Evolutionary conservation across 176 grass and related monocot genomes (phyloP), one percentile per base, ranked within the genome.

Genomic region (Musa troglodytarum): DNA sequence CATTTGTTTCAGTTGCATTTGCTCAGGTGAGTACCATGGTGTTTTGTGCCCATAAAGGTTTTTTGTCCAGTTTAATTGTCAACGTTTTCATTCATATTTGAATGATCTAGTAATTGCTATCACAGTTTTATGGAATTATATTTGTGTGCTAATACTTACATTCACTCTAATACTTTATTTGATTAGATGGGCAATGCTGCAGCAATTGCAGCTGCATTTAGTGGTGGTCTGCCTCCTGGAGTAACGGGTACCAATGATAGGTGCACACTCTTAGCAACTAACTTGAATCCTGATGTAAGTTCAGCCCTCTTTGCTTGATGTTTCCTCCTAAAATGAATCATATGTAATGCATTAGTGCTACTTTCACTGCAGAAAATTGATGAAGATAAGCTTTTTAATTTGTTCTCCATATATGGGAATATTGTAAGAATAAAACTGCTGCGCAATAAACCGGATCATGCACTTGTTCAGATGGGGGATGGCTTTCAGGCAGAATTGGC

Each of bases 351-450:
- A 53, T 74, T 55, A 62, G 19, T 77, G 61, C 15, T 71, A 59
- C n/a, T 29, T 69, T 62, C 1, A 84, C 25, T 88, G 84, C 88
- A 94, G 95, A 89, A 85, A 79, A 92, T 87, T 80, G 85, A 99
- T 23, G 95, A 94, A 78, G 90, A 99, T 67, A 99, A 94, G 70
- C 85, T 99, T 77, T 99, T 99, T 82, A 94, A 94, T 82, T 80
- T 94, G 13, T 99, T 92, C 80, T 99, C 95, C 21, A 82, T 99
- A 67, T 99, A 99, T 86, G 96, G 96, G 72, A 99, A 99, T 82
- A 89, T 99, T 73, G 51, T 92, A 77, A 82, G 91, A 82, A 99
- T 99, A 69, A 99, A 99, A 75, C 69, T 99, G 34, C 77, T 99
- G 22, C 86, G 67, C 29, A 99, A 99, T 74, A 94, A 99, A 83